A percentile compares a stretch with the other conserved stretches of the same genome.
Conservation (phyloP, 495 filamentous ascomycete genomes). For the Hyaloscypha bicolor region DNA sequence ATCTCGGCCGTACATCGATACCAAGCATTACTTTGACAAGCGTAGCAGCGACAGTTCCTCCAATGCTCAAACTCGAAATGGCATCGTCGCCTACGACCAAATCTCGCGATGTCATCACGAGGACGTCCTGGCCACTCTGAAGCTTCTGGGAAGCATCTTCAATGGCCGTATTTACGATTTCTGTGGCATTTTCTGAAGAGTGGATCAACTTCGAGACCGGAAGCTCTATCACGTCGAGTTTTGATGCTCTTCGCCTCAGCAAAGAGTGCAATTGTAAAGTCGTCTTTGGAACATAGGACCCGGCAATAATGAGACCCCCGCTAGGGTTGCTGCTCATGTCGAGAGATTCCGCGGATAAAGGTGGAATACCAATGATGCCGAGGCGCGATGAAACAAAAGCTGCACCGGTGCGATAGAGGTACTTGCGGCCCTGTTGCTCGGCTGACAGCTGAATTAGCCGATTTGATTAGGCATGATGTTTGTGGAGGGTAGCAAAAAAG, state of each 20-base stretch:
- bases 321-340: conserved; percentile 33
- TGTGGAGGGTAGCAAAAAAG: too few species aligned
- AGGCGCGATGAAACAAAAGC: conserved; percentile 58
- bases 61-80: conserved; percentile 23
- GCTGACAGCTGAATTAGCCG: conserved; percentile 28
- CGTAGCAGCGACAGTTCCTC: too few species aligned
- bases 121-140: conserved; percentile 44
- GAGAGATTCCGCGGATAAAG: conserved; percentile 46
- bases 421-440: conserved; percentile 47
- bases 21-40: conserved; percentile 41
- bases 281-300: conserved; percentile 58
- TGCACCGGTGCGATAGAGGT: conserved; percentile 55
- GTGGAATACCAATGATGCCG: conserved; percentile 47
- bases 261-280: conserved; percentile 50
- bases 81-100: conserved; percentile 51
- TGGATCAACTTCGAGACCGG: conserved; percentile 46
- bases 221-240: conserved; percentile 51
- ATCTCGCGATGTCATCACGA: conserved; percentile 56
- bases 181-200: conserved; percentile 18
- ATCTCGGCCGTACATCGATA: conserved; percentile 49
- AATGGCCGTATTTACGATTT: too few species aligned
- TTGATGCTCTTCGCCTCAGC: conserved; percentile 38
- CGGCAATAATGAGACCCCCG: conserved; percentile 53
- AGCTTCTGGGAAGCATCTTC: conserved; percentile 30
- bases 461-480: too few species aligned